phyloP scores from a whole-genome alignment of 1,284 basidiomycete genomes.

The Testicularia cyperi region DNA sequence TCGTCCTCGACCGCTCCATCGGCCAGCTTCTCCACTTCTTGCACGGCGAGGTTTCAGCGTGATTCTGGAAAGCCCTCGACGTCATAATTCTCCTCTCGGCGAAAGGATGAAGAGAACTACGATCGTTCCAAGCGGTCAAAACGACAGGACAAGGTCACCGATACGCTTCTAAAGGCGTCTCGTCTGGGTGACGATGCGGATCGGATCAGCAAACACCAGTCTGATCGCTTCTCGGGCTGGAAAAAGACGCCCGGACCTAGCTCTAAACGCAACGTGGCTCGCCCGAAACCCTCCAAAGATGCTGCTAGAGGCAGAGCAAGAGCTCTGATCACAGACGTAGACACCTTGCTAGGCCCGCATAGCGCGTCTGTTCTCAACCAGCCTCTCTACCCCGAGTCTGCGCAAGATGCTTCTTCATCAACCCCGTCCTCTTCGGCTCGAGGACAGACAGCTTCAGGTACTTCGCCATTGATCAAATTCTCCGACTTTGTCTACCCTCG shows the following conservation, averaged over 20 bases:
- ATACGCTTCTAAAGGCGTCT: constrained; percentile 25
- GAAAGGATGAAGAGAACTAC: too few relatives aligned
- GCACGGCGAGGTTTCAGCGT: too few relatives aligned
- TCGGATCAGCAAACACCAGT: constrained; percentile 5
- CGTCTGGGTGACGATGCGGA: constrained; percentile 7
- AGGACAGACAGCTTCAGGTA: too few relatives aligned
- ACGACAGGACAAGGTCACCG: not conserved
- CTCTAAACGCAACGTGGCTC: constrained; percentile 12
- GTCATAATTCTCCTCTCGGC: too few relatives aligned
- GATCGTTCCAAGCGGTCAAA: constrained; percentile 2
- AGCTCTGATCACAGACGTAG: constrained; percentile 1
- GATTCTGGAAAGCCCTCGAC: too few relatives aligned
- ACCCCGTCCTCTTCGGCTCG: too few relatives aligned
- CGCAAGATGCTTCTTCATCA: not conserved
- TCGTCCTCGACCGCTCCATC: too few relatives aligned
- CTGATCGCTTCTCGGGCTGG: constrained; percentile 25
- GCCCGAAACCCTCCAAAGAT: constrained; percentile 13
- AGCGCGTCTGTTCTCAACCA: constrained; percentile 4
- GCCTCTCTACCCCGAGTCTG: constrained; percentile 1
- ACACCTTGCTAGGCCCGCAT: constrained; percentile 14
- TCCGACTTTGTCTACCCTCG: constrained; percentile 16
- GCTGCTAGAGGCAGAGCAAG: constrained; percentile 2
- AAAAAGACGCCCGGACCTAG: constrained; percentile 24
- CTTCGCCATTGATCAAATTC: not conserved
- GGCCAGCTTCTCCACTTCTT: too few relatives aligned